A percentile compares a stretch with the other conserved stretches of the same genome.
These are phyloP conservation scores for Syzygium jambos DNA, from an alignment of 345 rosid species.

Conservation along the genomic window DNA sequence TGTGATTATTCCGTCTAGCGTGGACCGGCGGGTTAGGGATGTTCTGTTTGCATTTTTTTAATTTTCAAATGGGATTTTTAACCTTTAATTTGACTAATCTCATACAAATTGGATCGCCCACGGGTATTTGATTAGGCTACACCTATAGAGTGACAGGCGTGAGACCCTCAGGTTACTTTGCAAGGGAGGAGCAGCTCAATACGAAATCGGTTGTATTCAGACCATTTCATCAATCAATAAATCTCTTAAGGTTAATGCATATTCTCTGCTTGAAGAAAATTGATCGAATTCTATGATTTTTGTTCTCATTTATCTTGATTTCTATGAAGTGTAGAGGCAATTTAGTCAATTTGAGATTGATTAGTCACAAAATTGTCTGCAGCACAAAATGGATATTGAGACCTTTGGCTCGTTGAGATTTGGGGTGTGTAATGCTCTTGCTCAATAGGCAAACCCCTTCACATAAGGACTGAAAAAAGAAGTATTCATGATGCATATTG, in stretches of 20 bases:
- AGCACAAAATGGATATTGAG: not conserved
- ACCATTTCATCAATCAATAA: not conserved
- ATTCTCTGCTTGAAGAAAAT: not conserved
- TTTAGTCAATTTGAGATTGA: not conserved
- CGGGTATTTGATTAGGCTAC: not conserved
- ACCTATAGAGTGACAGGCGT: not conserved
- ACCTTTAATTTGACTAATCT: not conserved
- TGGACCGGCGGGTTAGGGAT: not conserved
- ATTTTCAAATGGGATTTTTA: not conserved
- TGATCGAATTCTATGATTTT: not conserved
- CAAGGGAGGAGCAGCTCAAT: not conserved
- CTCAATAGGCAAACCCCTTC: not conserved
- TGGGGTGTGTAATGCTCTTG: not conserved
- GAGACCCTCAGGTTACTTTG: not conserved
- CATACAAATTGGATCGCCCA: not conserved
- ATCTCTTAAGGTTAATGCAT: not conserved
- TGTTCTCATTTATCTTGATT: not conserved
- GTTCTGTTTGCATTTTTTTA: not conserved
- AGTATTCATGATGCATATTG: not conserved
- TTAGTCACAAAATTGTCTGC: not conserved
- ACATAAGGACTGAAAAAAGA: not conserved
- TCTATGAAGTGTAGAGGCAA: not conserved
- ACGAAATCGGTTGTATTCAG: not conserved
- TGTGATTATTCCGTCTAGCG: not conserved
- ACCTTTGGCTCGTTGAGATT: not conserved